Conservation (phyloP, 345 rosid genomes). For the Litchi chinensis region DNA sequence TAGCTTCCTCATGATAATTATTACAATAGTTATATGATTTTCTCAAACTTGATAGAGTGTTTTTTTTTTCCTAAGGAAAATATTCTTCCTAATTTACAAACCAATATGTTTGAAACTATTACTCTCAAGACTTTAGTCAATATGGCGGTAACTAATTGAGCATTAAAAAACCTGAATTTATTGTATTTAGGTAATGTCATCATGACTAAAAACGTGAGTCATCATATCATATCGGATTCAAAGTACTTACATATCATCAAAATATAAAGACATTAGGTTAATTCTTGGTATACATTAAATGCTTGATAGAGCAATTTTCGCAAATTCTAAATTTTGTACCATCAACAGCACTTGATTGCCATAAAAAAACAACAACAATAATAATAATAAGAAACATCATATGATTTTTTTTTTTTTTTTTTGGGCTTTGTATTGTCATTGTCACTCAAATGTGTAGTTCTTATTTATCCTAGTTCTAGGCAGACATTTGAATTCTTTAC, state of each 20-base stretch:
- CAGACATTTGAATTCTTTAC: not conserved
- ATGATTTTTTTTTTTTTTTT: not conserved
- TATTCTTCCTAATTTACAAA: no score
- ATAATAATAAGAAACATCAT: no score
- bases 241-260: not conserved
- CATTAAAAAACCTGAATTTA: not conserved
- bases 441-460: not conserved
- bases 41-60: no score
- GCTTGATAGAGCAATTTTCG: not conserved
- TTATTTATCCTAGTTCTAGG: not conserved
- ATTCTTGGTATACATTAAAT: not conserved
- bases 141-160: not conserved
- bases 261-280: not conserved
- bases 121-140: no score
- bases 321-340: not conserved
- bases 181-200: not conserved
- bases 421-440: not conserved
- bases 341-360: not conserved
- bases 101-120: no score
- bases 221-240: not conserved
- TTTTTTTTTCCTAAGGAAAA: no score
- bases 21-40: no score
- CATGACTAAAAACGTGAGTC: not conserved
- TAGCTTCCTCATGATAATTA: no score
- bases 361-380: not conserved